Conservation (phyloP, 495 filamentous ascomycete species). For the Penicillium pulvis region DNA sequence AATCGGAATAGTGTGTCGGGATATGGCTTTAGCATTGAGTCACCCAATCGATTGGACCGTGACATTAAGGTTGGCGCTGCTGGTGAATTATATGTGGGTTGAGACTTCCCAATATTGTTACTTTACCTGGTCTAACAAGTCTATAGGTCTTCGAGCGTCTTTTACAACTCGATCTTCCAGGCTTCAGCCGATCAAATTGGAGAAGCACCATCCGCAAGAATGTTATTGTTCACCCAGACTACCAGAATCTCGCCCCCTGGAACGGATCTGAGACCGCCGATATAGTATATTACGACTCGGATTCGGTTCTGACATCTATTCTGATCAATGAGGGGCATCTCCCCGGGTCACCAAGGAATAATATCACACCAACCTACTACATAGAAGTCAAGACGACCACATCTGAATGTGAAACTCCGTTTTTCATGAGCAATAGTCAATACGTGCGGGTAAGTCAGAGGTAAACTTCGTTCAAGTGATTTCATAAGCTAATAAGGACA, state of each 20-base stretch:
- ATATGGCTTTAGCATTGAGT: too few relatives aligned
- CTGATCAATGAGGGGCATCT: not conserved
- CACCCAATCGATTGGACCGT: not conserved
- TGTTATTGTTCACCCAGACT: not conserved
- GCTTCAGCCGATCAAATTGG: not conserved
- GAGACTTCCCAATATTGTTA: not conserved
- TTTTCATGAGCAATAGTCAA: conserved; percentile 47
- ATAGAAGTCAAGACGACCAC: conserved; percentile 55
- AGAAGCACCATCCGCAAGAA: not conserved
- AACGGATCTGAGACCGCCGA: not conserved
- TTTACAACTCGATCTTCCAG: not conserved
- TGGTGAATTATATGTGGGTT: not conserved
- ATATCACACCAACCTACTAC: conserved; percentile 34
- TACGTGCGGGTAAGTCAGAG: conserved; percentile 30
- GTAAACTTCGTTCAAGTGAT: too few relatives aligned
- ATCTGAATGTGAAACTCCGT: conserved; percentile 32
- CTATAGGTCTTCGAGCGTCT: not conserved
- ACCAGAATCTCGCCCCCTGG: not conserved
- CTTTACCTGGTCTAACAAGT: not conserved
- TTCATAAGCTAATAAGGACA: too few relatives aligned
- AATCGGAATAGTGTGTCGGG: too few relatives aligned
- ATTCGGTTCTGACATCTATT: not conserved
- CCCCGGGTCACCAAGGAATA: not conserved
- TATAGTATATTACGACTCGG: not conserved
- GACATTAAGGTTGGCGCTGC: not conserved